These are phyloP conservation scores for Nothopassalora personata DNA, from an alignment of 2,329 filamentous ascomycete genomes.

Conservation along the genomic window DNA sequence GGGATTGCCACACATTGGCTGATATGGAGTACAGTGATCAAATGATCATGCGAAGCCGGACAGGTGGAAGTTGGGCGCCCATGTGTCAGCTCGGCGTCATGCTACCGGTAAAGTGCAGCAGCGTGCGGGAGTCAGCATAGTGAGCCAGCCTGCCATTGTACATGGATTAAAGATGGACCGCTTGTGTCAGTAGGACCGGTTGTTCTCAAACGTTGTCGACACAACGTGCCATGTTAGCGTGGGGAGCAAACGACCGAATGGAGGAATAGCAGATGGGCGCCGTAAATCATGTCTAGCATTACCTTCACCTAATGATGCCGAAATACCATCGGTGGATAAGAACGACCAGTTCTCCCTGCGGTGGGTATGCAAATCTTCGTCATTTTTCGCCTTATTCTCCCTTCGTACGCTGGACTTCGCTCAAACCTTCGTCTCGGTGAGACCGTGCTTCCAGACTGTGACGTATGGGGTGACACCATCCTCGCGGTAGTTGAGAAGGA, in stretches of 20 bases:
- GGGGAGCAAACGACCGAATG: background rate
- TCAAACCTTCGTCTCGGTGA: slow-evolving; percentile 88
- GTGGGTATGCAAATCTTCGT: slow-evolving; percentile 9
- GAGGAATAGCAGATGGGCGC: background rate
- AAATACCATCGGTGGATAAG: background rate
- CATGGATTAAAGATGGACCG: too few relatives aligned
- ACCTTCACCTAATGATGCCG: slow-evolving; percentile 5
- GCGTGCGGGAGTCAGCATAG: too few relatives aligned
- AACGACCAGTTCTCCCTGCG: slow-evolving; percentile 1
- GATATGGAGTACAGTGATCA: too few relatives aligned
- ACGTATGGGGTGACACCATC: slow-evolving; percentile 88
- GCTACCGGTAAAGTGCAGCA: too few relatives aligned
- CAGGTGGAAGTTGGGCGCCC: too few relatives aligned
- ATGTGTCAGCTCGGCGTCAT: too few relatives aligned
- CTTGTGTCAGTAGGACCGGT: too few relatives aligned
- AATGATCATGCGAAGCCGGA: too few relatives aligned
- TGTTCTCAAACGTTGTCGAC: background rate
- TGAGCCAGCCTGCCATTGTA: too few relatives aligned
- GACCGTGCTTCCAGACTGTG: slow-evolving; percentile 91
- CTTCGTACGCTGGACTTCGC: background rate
- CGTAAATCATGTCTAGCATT: slow-evolving; percentile 19
- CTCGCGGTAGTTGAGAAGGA: slow-evolving; percentile 96
- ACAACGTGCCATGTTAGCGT: background rate
- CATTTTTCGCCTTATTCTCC: slow-evolving; percentile 2
- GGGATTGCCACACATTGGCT: too few relatives aligned